Evolutionary conservation across 306 rosid species (phyloP), one percentile per base, ranked within the genome.

Genomic region (Psophocarpus tetragonolobus): DNA sequence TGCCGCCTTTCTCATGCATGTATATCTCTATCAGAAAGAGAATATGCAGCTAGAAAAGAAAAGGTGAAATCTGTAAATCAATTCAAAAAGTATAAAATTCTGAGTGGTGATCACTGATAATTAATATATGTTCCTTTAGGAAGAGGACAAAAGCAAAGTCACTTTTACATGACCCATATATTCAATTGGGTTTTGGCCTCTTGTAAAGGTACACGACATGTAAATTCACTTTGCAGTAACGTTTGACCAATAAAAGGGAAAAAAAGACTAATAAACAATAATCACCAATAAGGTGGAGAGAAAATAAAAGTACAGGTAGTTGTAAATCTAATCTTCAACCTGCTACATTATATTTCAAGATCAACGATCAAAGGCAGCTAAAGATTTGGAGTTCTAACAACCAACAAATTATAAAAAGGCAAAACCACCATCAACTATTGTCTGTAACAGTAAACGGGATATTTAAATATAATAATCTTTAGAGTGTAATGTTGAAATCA

Each of bases 211-310:
- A 64, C 32, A 33, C 33, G 65, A 45, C 77, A 63, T 56, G 77
- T 61, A 47, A 68, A 42, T 41, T 81, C 77, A 75, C 80, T 78
- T 82, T 57, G 89, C 84, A 78, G 90, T 74, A 78, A 82, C 35
- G 50, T 71, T 88, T 84, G 92, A 86, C 90, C 83, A 66, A 48
- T n/a, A 35, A 35, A 48, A 61, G 81, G 15, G 74, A 26, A 29
- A 45, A 61, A 33, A 45, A 32, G 77, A 27, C 71, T 50, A 32
- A 73, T 21, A 69, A 78, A 39, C 20, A 44, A 44, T 42, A 15
- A 63, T 17, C n/a, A 18, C 3, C 2, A 71, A 66, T 11, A 13
- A 39, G 14, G 80, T 14, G 7, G 15, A 23, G 12, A 30, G 23
- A 50, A 32, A 33, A 27, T 44, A 45, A 30, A 57, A 44, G 50